Evolutionary conservation across 148 eudicot genomes (phyloP), one percentile per base, ranked within the genome.

Genomic region (Spergularia bocconei): DNA sequence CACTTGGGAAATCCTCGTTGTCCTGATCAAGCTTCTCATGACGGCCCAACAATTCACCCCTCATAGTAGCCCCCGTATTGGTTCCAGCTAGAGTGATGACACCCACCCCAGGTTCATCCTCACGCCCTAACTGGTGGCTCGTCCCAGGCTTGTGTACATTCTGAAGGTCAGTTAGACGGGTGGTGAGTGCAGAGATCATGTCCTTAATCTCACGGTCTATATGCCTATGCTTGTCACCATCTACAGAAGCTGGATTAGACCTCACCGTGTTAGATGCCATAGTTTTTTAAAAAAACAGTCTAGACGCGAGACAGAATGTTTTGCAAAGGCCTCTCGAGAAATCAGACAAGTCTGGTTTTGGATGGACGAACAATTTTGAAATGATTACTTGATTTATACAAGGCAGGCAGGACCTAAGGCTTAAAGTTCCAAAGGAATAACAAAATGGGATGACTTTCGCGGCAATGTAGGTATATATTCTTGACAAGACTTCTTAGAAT

Each of bases 11-110:
- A 50, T 15, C 75, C 23, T n/a, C 12, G 2, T 69, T 21, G 17
- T 50, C 75, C 11, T 59, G 36, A 44, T 67, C 80, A 4, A 19
- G 74, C 15, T 55, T 54, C 39, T 64, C 64, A 41, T 59, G 57
- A 17, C 56, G 86, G 59, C 81, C 87, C 53, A 85, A 54, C 58
- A 67, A 2, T 2, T 87, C 90, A 0, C 97, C 83, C n/a, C 74
- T 88, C 91, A 94, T 84, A 72, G 82, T 73, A 73, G 96, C 93
- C 47, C 98, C 98, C 0, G 78, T 77, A 78, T 94, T 94, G 88
- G 77, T 87, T 47, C 98, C 98, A 0, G 92, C 82, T 16, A 91
- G 74, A 3, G 97, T 94, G 63, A 94, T 86, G 76, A 91, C 72
- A 12, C 89, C 63, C 15, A 76, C 75, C 0, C 92, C 97, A 36